Conservation (phyloP, 2,329 filamentous ascomycete genomes). For the Elsinoe necatrix region DNA sequence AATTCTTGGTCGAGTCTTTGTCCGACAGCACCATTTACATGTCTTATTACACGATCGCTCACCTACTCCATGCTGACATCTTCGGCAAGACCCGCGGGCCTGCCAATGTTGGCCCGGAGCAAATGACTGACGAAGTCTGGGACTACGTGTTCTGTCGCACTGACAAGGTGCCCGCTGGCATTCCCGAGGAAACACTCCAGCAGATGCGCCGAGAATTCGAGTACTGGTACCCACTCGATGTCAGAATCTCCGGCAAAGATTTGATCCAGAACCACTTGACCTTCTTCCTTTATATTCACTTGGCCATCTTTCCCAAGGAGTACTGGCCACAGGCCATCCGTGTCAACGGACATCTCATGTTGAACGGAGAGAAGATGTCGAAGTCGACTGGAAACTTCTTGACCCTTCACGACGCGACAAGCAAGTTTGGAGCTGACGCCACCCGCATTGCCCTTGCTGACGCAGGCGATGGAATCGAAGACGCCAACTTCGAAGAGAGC, state of each 20-base stretch:
- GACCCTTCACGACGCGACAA: slow-evolving; percentile 73
- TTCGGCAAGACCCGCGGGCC: slow-evolving; percentile 67
- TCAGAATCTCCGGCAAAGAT: slow-evolving; percentile 85
- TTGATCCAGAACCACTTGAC: slow-evolving; percentile 91
- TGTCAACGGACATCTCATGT: slow-evolving; percentile 82
- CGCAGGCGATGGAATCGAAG: slow-evolving; percentile 85
- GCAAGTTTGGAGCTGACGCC: slow-evolving; percentile 92
- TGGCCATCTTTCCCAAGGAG: slow-evolving; percentile 77
- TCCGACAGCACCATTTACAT: slow-evolving; percentile 91
- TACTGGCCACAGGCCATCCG: slow-evolving; percentile 85
- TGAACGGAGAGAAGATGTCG: slow-evolving; percentile 98
- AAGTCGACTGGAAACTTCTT: slow-evolving; percentile 98
- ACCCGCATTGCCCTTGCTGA: slow-evolving; percentile 86
- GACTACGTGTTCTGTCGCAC: slow-evolving; percentile 85
- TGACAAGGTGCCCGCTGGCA: slow-evolving; percentile 61
- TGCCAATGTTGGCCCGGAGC: slow-evolving; percentile 64
- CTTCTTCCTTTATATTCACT: slow-evolving; percentile 89
- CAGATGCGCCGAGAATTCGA: slow-evolving; percentile 85
- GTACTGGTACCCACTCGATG: slow-evolving; percentile 93
- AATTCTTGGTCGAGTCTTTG: slow-evolving; percentile 85
- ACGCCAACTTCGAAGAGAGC: slow-evolving; percentile 94
- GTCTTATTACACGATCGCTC: slow-evolving; percentile 56
- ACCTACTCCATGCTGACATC: slow-evolving; percentile 64
- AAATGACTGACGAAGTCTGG: slow-evolving; percentile 94
- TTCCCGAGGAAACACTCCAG: slow-evolving; percentile 64